Percentiles rank a stretch among this genome's conserved stretches.
Evolutionary conservation across 2,329 filamentous ascomycete genomes (phyloP).

Genomic region (Cryphonectria radicalis): DNA sequence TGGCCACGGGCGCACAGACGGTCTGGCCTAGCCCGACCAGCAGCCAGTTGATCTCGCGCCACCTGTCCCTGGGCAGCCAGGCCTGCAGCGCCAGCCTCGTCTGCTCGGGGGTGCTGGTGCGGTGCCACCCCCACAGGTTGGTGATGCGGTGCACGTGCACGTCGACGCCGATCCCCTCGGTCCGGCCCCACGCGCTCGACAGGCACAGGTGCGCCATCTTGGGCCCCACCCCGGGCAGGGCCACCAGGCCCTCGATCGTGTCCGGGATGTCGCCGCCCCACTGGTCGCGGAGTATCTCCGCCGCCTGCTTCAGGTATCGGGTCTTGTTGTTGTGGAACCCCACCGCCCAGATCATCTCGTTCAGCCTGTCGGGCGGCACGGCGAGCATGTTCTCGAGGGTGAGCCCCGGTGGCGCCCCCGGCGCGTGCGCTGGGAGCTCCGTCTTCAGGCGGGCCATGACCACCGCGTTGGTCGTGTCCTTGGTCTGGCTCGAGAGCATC

Average conservation of each 20-base stretch:
- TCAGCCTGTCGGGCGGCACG: conserved; percentile 66
- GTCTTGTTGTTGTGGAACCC: conserved; percentile 97
- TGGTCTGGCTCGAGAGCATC: conserved; percentile 92
- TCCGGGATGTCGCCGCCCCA: conserved; percentile 79
- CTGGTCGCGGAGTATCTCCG: conserved; percentile 71
- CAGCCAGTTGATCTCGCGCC: conserved; percentile 91
- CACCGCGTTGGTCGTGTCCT: conserved; percentile 85
- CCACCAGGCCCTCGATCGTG: conserved; percentile 74
- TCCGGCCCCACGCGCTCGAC: conserved; percentile 67
- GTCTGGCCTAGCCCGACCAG: conserved; percentile 89
- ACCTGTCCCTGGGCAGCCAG: conserved; percentile 83
- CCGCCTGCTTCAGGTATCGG: conserved; percentile 75
- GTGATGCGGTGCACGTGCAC: conserved; percentile 95
- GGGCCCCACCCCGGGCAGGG: conserved; percentile 84
- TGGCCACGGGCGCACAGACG: conserved; percentile 78
- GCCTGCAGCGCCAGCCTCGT: conserved; percentile 75
- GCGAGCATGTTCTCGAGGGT: conserved; percentile 79
- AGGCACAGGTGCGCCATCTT: conserved; percentile 95
- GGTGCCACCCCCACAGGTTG: conserved; percentile 92
- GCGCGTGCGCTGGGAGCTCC: conserved; percentile 62
- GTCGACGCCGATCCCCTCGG: conserved; percentile 85
- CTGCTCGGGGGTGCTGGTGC: conserved; percentile 79
- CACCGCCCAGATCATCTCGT: conserved; percentile 79
- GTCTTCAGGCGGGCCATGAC: conserved; percentile 81
- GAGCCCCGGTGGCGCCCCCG: conserved; percentile 57